Conservation (phyloP, 257 asterid genomes). For the Paraleonurus japonicus region DNA sequence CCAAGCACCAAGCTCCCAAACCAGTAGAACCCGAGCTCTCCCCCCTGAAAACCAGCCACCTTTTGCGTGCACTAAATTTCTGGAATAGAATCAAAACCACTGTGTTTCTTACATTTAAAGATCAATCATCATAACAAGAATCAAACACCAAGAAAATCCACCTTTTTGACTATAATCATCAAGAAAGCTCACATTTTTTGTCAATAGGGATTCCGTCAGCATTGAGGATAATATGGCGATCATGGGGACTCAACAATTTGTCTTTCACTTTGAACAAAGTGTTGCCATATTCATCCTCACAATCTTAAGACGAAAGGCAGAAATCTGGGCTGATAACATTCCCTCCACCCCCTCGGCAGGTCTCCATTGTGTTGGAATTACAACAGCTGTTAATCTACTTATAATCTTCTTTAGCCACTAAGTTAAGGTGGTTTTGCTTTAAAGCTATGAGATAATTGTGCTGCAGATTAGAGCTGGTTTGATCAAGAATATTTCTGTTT, state of each 20-base stretch:
- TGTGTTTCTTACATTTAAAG: background rate
- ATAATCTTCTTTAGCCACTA: background rate
- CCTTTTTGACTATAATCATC: background rate
- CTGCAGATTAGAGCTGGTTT: background rate
- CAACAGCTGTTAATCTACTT: background rate
- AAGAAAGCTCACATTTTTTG: constrained; percentile 41
- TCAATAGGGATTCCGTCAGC: constrained; percentile 41
- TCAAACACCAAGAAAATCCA: background rate
- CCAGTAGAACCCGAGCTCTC: constrained; percentile 28
- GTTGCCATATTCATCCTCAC: constrained; percentile 41
- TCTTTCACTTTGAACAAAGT: constrained; percentile 45
- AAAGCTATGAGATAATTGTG: background rate
- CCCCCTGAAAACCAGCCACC: constrained; percentile 45
- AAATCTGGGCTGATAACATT: constrained; percentile 41
- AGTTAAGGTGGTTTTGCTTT: background rate
- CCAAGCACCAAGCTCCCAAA: constrained; percentile 36
- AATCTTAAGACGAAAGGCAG: constrained; percentile 37
- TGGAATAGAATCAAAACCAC: constrained; percentile 20
- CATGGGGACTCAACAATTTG: constrained; percentile 38
- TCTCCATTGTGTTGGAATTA: background rate
- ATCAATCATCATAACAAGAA: too few species aligned
- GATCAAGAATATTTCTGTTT: constrained; percentile 5
- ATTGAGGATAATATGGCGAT: constrained; percentile 50
- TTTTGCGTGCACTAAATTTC: constrained; percentile 44
- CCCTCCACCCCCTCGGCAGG: background rate